A percentile compares a stretch with the other conserved stretches of the same genome.
Conservation (phyloP, 192 early-diverging fungal genomes). For the Martensiomyces pterosporus region DNA sequence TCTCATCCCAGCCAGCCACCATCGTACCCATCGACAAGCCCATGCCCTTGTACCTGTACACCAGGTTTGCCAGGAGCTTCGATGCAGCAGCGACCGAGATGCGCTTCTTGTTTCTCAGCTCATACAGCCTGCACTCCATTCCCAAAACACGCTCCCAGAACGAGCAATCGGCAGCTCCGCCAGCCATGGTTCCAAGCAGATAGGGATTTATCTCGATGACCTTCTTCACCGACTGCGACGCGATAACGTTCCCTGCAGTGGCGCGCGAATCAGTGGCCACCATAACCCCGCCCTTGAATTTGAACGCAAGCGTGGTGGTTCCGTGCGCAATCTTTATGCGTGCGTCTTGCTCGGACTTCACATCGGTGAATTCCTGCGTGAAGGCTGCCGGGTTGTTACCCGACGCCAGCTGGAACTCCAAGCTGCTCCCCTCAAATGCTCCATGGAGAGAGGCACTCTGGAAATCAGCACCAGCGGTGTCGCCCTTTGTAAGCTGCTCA, state of each 20-base stretch:
- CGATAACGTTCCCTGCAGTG: constrained; percentile 74
- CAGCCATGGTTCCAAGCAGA: constrained; percentile 97
- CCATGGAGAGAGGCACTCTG: too few species aligned
- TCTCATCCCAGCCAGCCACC: constrained; percentile 96
- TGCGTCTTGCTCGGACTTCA: constrained; percentile 66
- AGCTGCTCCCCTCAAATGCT: neutral
- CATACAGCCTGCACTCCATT: constrained; percentile 87
- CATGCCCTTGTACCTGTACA: constrained; percentile 98
- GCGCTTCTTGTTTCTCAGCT: constrained; percentile 96
- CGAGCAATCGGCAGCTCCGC: constrained; percentile 97
- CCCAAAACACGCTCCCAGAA: constrained; percentile 99
- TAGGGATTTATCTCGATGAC: constrained; percentile 99
- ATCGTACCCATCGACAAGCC: constrained; percentile 99
- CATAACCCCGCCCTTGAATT: constrained; percentile 90
- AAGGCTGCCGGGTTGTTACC: constrained; percentile 77
- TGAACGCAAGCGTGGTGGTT: constrained; percentile 98
- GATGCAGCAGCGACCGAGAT: constrained; percentile 98
- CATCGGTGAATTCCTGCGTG: constrained; percentile 75
- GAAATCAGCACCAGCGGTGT: too few species aligned
- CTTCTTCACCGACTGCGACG: constrained; percentile 95
- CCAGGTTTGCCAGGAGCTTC: constrained; percentile 95
- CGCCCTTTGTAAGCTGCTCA: constrained; percentile 27
- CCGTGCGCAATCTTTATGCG: constrained; percentile 92
- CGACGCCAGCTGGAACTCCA: constrained; percentile 25
- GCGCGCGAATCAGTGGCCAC: constrained; percentile 97